Percentiles rank a stretch among this genome's conserved stretches.
Evolutionary conservation across 2,329 filamentous ascomycete genomes (phyloP).

Genomic region (Clonostachys byssicola): DNA sequence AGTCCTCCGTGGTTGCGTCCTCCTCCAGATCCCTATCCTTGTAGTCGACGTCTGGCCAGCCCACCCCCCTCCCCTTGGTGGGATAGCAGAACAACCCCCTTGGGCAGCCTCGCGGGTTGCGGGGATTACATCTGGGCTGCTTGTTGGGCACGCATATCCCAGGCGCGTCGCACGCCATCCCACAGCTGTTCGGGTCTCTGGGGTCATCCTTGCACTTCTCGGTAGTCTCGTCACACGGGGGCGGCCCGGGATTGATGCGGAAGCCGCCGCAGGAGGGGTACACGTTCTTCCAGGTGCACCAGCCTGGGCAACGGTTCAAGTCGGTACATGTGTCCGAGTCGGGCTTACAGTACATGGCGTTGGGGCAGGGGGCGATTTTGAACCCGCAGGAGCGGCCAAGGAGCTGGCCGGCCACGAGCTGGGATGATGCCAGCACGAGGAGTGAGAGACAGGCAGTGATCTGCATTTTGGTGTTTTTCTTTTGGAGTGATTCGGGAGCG

Average conservation of each 20-base stretch:
- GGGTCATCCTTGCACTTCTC: slow-evolving; percentile 24
- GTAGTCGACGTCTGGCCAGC: too few species aligned
- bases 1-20: too few species aligned
- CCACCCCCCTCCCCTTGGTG: too few species aligned
- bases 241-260: slow-evolving; percentile 8
- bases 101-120: slow-evolving; percentile 1
- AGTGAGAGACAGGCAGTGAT: background rate
- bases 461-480: background rate
- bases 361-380: slow-evolving; percentile 19
- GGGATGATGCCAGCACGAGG: background rate
- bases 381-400: slow-evolving; percentile 13
- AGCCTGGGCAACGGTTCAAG: slow-evolving; percentile 17
- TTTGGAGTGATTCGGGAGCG: too few species aligned
- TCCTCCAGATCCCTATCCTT: too few species aligned
- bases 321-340: slow-evolving; percentile 12
- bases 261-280: slow-evolving; percentile 26
- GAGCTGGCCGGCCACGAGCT: background rate
- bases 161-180: slow-evolving; percentile 13
- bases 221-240: slow-evolving; percentile 12
- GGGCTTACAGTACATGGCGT: slow-evolving; percentile 16
- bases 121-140: background rate
- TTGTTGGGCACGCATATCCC: slow-evolving; percentile 14
- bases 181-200: slow-evolving; percentile 13
- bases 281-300: slow-evolving; percentile 17
- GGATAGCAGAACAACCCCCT: slow-evolving; percentile 1